A percentile compares a stretch with the other conserved stretches of the same genome.
These are phyloP conservation scores for Primulina huaijiensis DNA, from an alignment of 257 asterid genomes.

Conservation along the genomic window DNA sequence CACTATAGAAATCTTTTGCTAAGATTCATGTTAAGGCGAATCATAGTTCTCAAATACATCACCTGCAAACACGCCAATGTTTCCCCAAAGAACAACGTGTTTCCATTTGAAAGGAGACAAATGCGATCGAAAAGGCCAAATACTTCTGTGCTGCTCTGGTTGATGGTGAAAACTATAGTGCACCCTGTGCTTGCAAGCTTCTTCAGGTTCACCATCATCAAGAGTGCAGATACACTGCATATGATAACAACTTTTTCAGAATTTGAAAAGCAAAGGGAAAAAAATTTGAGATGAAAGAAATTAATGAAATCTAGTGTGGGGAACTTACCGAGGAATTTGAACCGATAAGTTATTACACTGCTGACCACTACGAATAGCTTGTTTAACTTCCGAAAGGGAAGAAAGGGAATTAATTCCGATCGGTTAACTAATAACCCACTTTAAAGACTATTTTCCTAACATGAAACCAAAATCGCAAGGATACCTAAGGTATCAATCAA, in stretches of 20 bases:
- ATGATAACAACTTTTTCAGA: constrained; percentile 18
- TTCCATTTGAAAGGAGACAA: constrained; percentile 98
- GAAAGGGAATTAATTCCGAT: background rate
- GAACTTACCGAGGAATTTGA: constrained; percentile 1
- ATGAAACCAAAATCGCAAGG: background rate
- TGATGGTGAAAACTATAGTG: constrained; percentile 85
- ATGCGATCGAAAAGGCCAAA: constrained; percentile 98
- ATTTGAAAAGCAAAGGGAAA: constrained; percentile 10
- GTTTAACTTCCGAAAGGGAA: background rate
- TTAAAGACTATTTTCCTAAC: background rate
- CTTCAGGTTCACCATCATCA: constrained; percentile 98
- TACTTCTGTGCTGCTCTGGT: constrained; percentile 99
- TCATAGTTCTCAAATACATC: constrained; percentile 26
- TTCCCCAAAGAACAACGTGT: constrained; percentile 97
- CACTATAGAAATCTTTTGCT: background rate
- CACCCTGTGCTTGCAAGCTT: constrained; percentile 98
- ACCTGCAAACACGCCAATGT: constrained; percentile 99
- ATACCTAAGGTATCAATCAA: background rate
- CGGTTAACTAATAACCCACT: background rate
- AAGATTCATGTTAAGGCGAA: constrained; percentile 13
- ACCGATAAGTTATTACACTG: constrained; percentile 1
- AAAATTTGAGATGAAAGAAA: constrained; percentile 4
- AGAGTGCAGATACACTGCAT: constrained; percentile 88
- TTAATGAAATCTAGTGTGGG: background rate
- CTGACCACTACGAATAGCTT: background rate